Conservation (phyloP, 805 yeast genomes). For the Wickerhamiella allomyrinae region DNA sequence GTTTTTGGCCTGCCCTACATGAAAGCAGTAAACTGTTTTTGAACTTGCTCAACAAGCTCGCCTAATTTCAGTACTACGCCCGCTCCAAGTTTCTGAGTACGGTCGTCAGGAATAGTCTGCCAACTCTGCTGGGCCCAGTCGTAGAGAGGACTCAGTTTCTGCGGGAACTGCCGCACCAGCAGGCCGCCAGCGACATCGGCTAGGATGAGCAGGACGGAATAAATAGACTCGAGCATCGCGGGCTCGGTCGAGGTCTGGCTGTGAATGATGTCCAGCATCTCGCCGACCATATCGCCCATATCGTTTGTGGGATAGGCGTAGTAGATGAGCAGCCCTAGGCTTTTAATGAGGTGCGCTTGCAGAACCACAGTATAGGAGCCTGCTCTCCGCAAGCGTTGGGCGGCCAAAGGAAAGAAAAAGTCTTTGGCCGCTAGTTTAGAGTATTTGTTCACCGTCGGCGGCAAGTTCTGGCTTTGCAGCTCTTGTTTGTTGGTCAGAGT, state of each 20-base stretch:
- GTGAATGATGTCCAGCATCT: conserved; percentile 27
- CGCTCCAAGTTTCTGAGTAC: conserved; percentile 21
- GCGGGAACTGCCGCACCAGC: conserved; percentile 17
- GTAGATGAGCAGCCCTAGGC: conserved; percentile 42
- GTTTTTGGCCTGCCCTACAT: no score
- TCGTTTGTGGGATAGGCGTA: conserved; percentile 43
- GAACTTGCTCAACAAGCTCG: conserved; percentile 14
- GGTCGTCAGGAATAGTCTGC: conserved; percentile 20
- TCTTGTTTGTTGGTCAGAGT: conserved; percentile 13
- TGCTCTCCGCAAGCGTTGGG: conserved; percentile 13
- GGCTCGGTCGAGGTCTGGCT: conserved; percentile 11
- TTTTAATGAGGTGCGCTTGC: conserved; percentile 43
- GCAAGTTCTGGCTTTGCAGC: conserved; percentile 1
- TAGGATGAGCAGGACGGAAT: conserved; percentile 22
- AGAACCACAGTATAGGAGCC: conserved; percentile 25
- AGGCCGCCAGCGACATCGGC: conserved; percentile 20
- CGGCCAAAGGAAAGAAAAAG: conserved; percentile 42
- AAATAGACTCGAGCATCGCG: conserved; percentile 21
- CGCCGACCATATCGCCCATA: conserved; percentile 43
- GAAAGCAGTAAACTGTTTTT: conserved; percentile 1
- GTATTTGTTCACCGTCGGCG: conserved; percentile 25
- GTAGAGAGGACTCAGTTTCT: conserved; percentile 21
- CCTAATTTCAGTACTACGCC: conserved; percentile 20
- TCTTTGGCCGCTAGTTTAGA: conserved; percentile 31
- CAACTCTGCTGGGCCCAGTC: conserved; percentile 22